A percentile compares a stretch with the other conserved stretches of the same genome.
phyloP scores from a whole-genome alignment of 768 basidiomycete genomes.

The Panellus pusillus region DNA sequence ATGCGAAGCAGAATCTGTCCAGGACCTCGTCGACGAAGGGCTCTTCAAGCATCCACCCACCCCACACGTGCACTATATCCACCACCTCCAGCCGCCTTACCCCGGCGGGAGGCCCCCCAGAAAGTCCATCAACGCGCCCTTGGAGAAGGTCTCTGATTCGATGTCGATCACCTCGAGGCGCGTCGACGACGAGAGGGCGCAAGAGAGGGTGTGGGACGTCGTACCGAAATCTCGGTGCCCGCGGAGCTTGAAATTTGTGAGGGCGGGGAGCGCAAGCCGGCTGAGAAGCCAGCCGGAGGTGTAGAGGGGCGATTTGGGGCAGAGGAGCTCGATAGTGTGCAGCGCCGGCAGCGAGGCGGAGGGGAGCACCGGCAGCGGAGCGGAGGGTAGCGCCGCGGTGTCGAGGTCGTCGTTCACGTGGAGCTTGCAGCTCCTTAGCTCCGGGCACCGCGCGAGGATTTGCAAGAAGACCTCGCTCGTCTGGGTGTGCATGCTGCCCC shows the following conservation, averaged over 20 bases:
- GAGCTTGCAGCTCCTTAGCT: too few species aligned
- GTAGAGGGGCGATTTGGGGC: too few species aligned
- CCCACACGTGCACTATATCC: neutral
- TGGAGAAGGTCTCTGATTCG: neutral
- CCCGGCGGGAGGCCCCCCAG: conserved; percentile 6
- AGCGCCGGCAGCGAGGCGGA: neutral
- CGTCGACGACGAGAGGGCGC: too few species aligned
- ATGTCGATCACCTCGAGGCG: neutral
- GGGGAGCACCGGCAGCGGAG: too few species aligned
- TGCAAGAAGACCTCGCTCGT: neutral
- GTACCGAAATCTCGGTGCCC: neutral
- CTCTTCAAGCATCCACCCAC: neutral
- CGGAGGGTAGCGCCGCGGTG: neutral
- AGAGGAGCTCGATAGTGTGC: too few species aligned
- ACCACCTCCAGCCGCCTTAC: neutral
- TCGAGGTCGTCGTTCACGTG: too few species aligned
- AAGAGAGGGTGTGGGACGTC: too few species aligned
- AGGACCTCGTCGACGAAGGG: neutral
- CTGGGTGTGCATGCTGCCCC: neutral
- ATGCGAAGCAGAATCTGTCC: neutral
- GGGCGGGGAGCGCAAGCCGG: too few species aligned
- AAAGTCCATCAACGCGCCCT: neutral
- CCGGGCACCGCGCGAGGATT: too few species aligned
- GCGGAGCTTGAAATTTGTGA: conserved; percentile 1
- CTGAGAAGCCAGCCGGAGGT: too few species aligned